These are phyloP conservation scores for Mucor irregularis DNA, from an alignment of 371 early-diverging fungal genomes.

Conservation along the genomic window DNA sequence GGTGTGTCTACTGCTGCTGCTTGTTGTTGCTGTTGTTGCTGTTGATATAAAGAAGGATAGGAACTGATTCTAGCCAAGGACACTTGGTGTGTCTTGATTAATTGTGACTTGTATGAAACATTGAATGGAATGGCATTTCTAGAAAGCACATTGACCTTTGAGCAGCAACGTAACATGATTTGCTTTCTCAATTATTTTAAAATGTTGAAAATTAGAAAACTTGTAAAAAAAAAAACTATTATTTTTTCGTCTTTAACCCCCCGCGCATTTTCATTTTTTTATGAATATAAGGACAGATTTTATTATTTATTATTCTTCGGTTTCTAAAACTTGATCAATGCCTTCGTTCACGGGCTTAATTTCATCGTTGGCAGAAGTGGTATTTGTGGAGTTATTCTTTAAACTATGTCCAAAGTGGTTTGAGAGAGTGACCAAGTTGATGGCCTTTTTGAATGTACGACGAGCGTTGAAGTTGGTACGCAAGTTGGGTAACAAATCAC, in stretches of 20 bases:
- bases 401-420: slow-evolving; percentile 43
- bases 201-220: not conserved
- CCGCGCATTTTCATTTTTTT: slow-evolving; percentile 1
- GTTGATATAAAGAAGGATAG: slow-evolving; percentile 5
- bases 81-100: not conserved
- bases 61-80: slow-evolving; percentile 1
- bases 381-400: slow-evolving; percentile 14
- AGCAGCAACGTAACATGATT: slow-evolving; percentile 10
- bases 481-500: slow-evolving; percentile 74
- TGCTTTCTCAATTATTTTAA: not conserved
- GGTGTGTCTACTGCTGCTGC: not conserved
- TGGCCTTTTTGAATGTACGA: slow-evolving; percentile 72
- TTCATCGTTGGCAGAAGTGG: slow-evolving; percentile 7
- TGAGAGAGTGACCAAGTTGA: slow-evolving; percentile 56
- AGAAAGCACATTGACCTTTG: not conserved
- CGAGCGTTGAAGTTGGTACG: slow-evolving; percentile 83
- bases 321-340: slow-evolving; percentile 45
- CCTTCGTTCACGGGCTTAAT: slow-evolving; percentile 50
- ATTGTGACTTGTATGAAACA: not conserved
- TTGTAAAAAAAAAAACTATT: not conserved
- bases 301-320: slow-evolving; percentile 6
- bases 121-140: not conserved
- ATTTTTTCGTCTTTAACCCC: not conserved
- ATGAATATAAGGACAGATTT: not conserved
- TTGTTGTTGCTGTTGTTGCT: slow-evolving; percentile 8